phyloP scores from a whole-genome alignment of 805 yeast species.

The Kluyveromyces aestuarii region DNA sequence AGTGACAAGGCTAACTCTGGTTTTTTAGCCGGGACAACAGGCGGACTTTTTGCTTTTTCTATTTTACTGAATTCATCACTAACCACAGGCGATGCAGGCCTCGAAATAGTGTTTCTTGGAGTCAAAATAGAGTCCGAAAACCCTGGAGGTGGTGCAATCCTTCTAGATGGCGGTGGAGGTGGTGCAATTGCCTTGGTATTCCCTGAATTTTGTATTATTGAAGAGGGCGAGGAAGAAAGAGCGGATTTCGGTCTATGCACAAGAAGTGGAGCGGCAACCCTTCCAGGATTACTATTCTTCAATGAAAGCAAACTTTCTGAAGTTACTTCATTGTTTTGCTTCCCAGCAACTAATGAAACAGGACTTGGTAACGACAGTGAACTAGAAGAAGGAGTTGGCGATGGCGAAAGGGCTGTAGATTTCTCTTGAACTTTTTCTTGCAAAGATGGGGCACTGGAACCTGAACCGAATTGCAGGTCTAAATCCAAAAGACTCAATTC shows the following conservation, averaged over 20 bases:
- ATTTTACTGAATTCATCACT: background rate
- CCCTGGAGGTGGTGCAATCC: slow-evolving; percentile 30
- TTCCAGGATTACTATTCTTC: background rate
- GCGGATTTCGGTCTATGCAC: background rate
- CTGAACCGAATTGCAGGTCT: slow-evolving; percentile 1
- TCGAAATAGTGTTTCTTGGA: slow-evolving; percentile 23
- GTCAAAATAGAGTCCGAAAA: slow-evolving; percentile 26
- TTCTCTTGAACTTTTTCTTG: background rate
- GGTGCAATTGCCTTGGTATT: slow-evolving; percentile 14
- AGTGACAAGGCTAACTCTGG: slow-evolving; percentile 23
- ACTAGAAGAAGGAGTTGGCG: slow-evolving; percentile 3
- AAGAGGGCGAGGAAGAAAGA: background rate
- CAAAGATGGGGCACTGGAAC: background rate
- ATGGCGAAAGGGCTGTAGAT: slow-evolving; percentile 4
- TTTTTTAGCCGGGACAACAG: slow-evolving; percentile 23
- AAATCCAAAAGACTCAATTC: slow-evolving; percentile 10
- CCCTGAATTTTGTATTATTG: background rate
- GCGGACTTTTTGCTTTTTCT: slow-evolving; percentile 12
- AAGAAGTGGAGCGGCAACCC: background rate
- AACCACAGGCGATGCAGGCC: slow-evolving; percentile 7
- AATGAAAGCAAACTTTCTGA: background rate
- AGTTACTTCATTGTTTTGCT: no score
- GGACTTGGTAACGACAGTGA: background rate
- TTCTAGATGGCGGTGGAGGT: slow-evolving; percentile 27
- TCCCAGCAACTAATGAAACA: background rate